Conservation (phyloP, 306 rosid species). For the Prinsepia uniflora region DNA sequence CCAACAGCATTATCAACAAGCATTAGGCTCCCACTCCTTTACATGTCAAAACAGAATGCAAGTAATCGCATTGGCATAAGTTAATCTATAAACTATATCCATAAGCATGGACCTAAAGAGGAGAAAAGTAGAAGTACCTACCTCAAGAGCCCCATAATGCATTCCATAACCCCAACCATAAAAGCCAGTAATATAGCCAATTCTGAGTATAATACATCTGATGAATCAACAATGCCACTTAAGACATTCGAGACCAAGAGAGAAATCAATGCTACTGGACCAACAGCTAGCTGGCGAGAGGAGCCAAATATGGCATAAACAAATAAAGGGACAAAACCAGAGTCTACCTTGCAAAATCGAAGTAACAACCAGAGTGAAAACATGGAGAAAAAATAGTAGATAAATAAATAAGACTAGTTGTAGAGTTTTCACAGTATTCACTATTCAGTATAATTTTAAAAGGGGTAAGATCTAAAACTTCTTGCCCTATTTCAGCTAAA, state of each 20-base stretch:
- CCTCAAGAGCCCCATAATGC: constrained; percentile 94
- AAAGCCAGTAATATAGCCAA: constrained; percentile 84
- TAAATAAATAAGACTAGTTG: not conserved
- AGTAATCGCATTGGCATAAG: constrained; percentile 1
- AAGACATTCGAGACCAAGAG: constrained; percentile 85
- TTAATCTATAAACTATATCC: constrained; percentile 12
- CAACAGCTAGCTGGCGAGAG: constrained; percentile 99
- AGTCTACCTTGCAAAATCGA: constrained; percentile 44
- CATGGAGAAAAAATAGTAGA: not conserved
- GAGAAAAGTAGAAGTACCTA: constrained; percentile 50
- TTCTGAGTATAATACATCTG: constrained; percentile 73
- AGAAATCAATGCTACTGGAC: constrained; percentile 98
- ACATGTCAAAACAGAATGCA: constrained; percentile 14
- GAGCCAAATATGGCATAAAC: constrained; percentile 93
- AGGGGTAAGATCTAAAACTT: too few relatives aligned
- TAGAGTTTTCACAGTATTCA: not conserved
- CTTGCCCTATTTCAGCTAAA: too few relatives aligned
- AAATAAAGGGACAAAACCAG: constrained; percentile 82
- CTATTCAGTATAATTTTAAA: not conserved
- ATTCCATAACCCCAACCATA: constrained; percentile 95
- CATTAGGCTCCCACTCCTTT: not conserved
- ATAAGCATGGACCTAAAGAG: constrained; percentile 14
- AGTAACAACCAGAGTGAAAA: constrained; percentile 7
- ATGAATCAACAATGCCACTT: constrained; percentile 66
- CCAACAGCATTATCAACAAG: constrained; percentile 1